Conservation (phyloP, 148 eudicot species). For the Diospyros kaki region DNA sequence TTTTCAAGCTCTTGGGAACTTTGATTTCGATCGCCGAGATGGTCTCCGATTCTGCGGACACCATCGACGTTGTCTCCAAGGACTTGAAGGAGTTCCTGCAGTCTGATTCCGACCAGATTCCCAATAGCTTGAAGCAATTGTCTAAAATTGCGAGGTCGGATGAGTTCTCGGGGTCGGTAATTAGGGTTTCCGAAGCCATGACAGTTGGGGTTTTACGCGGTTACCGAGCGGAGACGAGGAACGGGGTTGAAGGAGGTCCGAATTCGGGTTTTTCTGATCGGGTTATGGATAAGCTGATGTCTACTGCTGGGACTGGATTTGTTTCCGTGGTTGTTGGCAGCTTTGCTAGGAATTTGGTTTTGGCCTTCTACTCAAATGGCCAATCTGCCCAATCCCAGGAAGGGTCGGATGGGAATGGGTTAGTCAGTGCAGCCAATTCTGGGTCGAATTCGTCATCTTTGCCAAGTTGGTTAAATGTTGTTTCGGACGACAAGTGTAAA, state of each 20-base stretch:
- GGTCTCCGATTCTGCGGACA: conserved; percentile 73
- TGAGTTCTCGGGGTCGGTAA: conserved; percentile 55
- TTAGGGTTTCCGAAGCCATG: conserved; percentile 51
- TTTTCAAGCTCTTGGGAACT: conserved; percentile 44
- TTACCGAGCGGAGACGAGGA: conserved; percentile 21
- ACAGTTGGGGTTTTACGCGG: conserved; percentile 61
- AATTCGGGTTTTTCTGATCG: conserved; percentile 38
- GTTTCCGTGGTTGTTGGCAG: conserved; percentile 80
- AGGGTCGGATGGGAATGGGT: conserved; percentile 20
- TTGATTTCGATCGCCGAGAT: conserved; percentile 47
- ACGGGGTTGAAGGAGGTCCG: conserved; percentile 23
- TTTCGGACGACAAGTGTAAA: conserved; percentile 46
- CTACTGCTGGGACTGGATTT: conserved; percentile 72
- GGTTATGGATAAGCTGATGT: conserved; percentile 54
- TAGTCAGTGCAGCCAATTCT: conserved; percentile 9
- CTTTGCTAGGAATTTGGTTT: conserved; percentile 78
- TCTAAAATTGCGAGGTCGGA: conserved; percentile 61
- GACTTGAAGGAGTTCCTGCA: conserved; percentile 66
- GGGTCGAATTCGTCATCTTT: conserved; percentile 25
- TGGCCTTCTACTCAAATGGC: conserved; percentile 38
- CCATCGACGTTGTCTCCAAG: conserved; percentile 51
- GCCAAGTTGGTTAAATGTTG: conserved; percentile 38
- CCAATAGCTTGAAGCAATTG: conserved; percentile 73
- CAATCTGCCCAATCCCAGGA: conserved; percentile 13
- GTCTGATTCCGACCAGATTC: conserved; percentile 75